Percentiles rank a stretch among this genome's conserved stretches.
Evolutionary conservation across 2,329 filamentous ascomycete species (phyloP).

Genomic region (Penicillium capsulatum): DNA sequence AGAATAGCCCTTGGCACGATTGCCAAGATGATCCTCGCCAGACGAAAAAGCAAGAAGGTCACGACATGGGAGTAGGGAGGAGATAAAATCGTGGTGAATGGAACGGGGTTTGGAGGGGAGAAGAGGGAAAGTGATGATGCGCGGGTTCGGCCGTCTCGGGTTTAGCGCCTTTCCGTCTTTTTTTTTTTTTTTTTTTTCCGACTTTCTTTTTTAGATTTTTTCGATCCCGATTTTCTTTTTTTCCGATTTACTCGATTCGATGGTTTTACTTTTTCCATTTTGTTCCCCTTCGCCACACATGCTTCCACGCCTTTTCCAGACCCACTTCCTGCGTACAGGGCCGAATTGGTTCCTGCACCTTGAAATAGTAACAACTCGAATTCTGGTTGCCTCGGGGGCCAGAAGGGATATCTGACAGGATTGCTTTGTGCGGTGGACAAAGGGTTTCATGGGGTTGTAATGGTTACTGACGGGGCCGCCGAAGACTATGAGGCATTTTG

Average conservation of each 20-base stretch:
- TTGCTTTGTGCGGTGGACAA: not conserved
- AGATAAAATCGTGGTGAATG: not conserved
- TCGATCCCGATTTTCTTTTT: not conserved
- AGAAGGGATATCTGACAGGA: too few species aligned
- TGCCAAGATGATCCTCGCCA: constrained; percentile 14
- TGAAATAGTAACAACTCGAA: too few species aligned
- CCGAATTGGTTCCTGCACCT: constrained; percentile 17
- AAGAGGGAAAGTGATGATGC: constrained; percentile 18
- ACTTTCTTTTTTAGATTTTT: constrained; percentile 8
- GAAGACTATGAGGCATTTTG: constrained; percentile 24
- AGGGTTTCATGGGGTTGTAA: constrained; percentile 12
- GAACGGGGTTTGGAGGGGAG: constrained; percentile 1
- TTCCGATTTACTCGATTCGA: too few species aligned
- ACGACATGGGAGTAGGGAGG: constrained; percentile 5
- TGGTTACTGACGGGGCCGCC: constrained; percentile 12
- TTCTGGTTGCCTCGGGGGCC: too few species aligned
- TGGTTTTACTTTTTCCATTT: constrained; percentile 6
- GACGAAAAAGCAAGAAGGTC: constrained; percentile 7
- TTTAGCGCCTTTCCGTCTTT: constrained; percentile 11
- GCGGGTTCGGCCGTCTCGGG: constrained; percentile 18
- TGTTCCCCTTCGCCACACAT: constrained; percentile 3
- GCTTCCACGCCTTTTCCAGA: constrained; percentile 15
- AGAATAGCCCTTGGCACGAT: constrained; percentile 13
- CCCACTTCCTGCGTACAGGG: constrained; percentile 9
- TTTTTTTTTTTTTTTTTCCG: constrained; percentile 7